These are phyloP conservation scores for Diaporthe citrichinensis DNA, from an alignment of 2,329 filamentous ascomycete species.

Conservation along the genomic window DNA sequence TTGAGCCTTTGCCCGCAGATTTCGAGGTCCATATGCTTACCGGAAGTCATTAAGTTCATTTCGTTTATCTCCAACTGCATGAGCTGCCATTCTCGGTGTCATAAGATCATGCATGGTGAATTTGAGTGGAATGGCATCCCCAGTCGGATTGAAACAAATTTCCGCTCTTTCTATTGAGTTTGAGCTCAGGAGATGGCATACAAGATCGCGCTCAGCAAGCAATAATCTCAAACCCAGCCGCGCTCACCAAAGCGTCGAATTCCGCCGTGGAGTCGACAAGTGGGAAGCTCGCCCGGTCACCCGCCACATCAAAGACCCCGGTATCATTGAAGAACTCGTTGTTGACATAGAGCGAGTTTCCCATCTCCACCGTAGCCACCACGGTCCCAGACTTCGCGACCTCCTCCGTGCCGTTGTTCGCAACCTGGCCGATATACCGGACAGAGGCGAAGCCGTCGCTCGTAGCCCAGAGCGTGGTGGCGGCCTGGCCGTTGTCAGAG, in stretches of 20 bases:
- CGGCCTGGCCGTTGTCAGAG: not conserved
- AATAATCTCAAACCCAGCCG: not conserved
- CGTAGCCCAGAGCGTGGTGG: not conserved
- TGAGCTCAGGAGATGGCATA: not conserved
- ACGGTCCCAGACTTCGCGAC: not conserved
- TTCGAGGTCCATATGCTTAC: too few relatives aligned
- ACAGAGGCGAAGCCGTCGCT: not conserved
- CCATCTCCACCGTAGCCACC: not conserved
- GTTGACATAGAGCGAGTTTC: not conserved
- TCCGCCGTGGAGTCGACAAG: conserved; percentile 5
- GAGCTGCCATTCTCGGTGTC: not conserved
- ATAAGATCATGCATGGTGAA: not conserved
- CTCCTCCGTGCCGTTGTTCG: not conserved
- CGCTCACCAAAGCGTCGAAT: not conserved
- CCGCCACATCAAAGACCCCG: not conserved
- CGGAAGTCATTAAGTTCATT: not conserved
- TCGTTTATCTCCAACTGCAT: not conserved
- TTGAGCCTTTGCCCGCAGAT: too few relatives aligned
- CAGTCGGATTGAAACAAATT: too few relatives aligned
- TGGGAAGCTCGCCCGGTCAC: not conserved
- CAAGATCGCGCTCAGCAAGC: not conserved
- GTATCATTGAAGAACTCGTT: conserved; percentile 3
- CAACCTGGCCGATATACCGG: not conserved
- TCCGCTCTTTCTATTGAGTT: not conserved
- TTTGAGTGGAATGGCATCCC: not conserved